Evolutionary conservation across 2,329 filamentous ascomycete species (phyloP), one percentile per base, ranked within the genome.

Genomic region (Fusarium nematophilum): DNA sequence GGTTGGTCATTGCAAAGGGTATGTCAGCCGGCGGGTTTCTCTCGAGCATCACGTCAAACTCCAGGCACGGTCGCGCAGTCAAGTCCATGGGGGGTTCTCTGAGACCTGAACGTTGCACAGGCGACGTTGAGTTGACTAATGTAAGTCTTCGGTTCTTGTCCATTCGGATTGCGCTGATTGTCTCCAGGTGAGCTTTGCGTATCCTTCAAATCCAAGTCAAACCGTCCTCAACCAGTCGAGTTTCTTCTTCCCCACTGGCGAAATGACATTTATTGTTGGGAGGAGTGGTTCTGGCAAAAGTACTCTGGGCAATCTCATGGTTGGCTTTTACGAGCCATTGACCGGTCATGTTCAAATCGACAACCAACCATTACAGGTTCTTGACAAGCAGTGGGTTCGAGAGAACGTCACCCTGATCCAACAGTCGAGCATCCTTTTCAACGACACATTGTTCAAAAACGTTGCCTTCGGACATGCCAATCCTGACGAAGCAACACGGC

Each of bases 221-320:
- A 71, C 75, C 0, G 87, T 89, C 2, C 79, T 97, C 9, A 75
- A 83, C 1, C 76, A 83, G 6, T 84, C 85, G 0, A 87, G 81
- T 0, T 83, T 97, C 57, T 84, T 81, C 62, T 94, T 98, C 53
- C 84, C 87, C 0, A 81, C 89, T 0, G 89, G 90, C 0, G 81
- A 90, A 58, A 86, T 89, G 3, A 92, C 88, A 0, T 97, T 95
- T 68, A 81, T 98, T 3, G 86, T 97, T 43, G 95, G 94, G 0
- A 85, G 83, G 67, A 97, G 92, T 68, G 95, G 95, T 1, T 97
- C 92, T 2, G 94, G 94, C 0, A 98, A 98, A 73, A 97, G 92
- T 65, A 98, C 94, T 0, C 70, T 98, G 2, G 88, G 90, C 1
- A 92, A 92, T 69, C 81, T 98, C 1, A 80, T 98, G 1, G 81